Percentiles rank a stretch among this genome's conserved stretches.
Conservation (phyloP, 106 monocot species). For the Alisma plantagoaquatica region DNA sequence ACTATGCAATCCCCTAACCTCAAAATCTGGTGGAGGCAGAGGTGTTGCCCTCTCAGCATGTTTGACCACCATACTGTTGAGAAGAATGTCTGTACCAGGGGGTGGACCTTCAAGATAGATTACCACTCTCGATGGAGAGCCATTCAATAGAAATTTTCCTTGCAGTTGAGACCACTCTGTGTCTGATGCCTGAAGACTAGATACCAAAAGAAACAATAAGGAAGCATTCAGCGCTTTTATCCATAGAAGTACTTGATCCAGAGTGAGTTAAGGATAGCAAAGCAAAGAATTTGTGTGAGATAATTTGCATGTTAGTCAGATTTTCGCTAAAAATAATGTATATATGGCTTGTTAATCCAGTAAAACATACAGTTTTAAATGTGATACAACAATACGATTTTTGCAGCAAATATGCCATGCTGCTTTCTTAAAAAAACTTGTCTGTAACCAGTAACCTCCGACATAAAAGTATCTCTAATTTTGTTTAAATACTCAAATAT, state of each 20-base stretch:
- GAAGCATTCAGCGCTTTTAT: too few species aligned
- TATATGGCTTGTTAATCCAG: background rate
- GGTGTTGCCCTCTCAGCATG: slow-evolving; percentile 51
- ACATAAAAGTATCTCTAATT: background rate
- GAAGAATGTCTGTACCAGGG: slow-evolving; percentile 58
- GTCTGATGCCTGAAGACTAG: slow-evolving; percentile 64
- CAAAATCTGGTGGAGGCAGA: slow-evolving; percentile 45
- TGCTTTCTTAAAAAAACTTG: background rate
- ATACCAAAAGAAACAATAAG: background rate
- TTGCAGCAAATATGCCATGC: background rate
- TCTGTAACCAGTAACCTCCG: background rate
- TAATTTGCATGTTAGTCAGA: background rate
- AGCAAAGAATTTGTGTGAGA: background rate
- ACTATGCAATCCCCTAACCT: too few species aligned
- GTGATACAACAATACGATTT: background rate
- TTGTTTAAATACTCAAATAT: background rate
- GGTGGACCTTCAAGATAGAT: slow-evolving; percentile 89
- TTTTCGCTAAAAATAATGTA: background rate
- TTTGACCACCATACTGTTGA: slow-evolving; percentile 66
- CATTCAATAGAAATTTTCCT: slow-evolving; percentile 83
- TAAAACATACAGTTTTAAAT: background rate
- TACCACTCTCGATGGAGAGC: slow-evolving; percentile 45
- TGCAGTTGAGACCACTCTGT: slow-evolving; percentile 75
- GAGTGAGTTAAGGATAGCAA: background rate
- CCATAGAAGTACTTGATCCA: background rate